phyloP scores from a whole-genome alignment of 2,329 filamentous ascomycete species.

The Beauveria asiatica region DNA sequence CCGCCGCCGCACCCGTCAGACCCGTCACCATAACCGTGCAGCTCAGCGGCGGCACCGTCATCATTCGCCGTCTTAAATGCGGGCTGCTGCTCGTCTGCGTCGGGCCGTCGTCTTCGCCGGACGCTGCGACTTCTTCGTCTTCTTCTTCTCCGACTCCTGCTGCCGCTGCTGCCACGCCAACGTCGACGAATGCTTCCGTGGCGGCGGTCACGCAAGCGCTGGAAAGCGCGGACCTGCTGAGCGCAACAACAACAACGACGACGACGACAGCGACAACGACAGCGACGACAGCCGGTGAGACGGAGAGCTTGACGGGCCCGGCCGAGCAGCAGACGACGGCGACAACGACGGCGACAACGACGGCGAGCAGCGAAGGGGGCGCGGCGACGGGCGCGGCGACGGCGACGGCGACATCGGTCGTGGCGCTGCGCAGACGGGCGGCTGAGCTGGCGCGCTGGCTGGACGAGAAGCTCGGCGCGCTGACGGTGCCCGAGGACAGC shows the following conservation, averaged over 20 bases:
- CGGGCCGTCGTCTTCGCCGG: conserved; percentile 32
- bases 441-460: conserved; percentile 52
- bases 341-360: conserved; percentile 29
- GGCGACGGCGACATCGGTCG: conserved; percentile 34
- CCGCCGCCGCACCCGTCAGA: conserved; percentile 19
- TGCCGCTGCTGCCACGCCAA: not conserved
- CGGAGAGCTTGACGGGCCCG: conserved; percentile 38
- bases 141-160: conserved; percentile 13
- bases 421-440: conserved; percentile 45
- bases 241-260: not conserved
- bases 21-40: conserved; percentile 47
- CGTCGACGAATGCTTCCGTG: conserved; percentile 13
- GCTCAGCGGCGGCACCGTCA: conserved; percentile 48
- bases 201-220: conserved; percentile 14
- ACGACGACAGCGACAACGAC: not conserved
- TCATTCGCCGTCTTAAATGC: conserved; percentile 49
- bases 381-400: conserved; percentile 24
- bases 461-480: conserved; percentile 48
- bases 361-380: not conserved
- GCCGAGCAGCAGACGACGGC: conserved; percentile 34
- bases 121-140: not conserved
- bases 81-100: conserved; percentile 55
- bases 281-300: conserved; percentile 12
- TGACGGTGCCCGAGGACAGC: conserved; percentile 45
- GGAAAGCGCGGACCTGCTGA: conserved; percentile 24